Base-by-base conservation (phyloP, 164 flowering plant species). In the Paratinospora sagittata region DNA sequence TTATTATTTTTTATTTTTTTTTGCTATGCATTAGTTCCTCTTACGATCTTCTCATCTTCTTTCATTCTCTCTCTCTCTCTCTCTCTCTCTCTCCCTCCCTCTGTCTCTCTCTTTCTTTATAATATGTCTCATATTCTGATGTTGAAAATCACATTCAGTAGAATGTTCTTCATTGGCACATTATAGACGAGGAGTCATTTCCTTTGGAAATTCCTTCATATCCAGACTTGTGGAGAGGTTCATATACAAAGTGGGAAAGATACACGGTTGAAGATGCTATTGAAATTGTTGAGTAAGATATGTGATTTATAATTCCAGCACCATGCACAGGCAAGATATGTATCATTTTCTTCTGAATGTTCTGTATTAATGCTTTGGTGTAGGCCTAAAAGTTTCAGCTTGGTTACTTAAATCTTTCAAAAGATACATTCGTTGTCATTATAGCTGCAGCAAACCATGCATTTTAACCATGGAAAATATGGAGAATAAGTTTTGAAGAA, bases 81-180 rank as follows among this genome's bases (percentile, higher is more conserved):
- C 34, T 30, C 4, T 30, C 34, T 30, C 4, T 4, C 34, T 30
- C 34, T 30, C 4, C 4, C 34, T 30, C 4, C 2, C 34, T 30
- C 34, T 4, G 4, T 37, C 21, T 63, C 27, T 7, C 67, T 41
- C 26, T 24, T 34, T 70, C 55, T 63, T 65, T 19, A 75, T 72
- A 63, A 17, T 43, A 57, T 75, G 60, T 74, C 30, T 78, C 73
- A 57, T 43, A 70, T 77, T 75, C 78, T 87, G 80, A 74, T 83
- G 3, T 60, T 76, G 76, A 41, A 68, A 75, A 76, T 88, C 82
- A 36, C 77, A 74, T 85, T 86, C 79, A 78, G 86, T 91, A 95
- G 99, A 95, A 95, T 84, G 97, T 95, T 72, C 92, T 95, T 71
- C 99, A 95, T 82, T 95, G 99, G 99, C 99, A 95, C 86, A 91